These are phyloP conservation scores for Zangia roseola DNA, from an alignment of 768 basidiomycete species.

Conservation along the genomic window DNA sequence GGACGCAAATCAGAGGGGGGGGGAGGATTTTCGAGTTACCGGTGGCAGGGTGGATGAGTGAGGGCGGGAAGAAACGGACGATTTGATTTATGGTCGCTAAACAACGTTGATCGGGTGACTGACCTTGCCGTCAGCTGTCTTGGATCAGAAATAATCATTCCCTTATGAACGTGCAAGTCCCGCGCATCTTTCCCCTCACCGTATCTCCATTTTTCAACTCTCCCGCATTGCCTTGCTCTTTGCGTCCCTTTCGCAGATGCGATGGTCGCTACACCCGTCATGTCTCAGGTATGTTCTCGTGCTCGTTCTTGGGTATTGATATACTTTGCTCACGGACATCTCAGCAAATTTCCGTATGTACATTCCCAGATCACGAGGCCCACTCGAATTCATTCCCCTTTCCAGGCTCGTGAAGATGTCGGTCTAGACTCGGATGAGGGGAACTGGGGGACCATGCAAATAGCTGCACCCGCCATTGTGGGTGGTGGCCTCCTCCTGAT, in stretches of 20 bases:
- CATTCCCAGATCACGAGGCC: not conserved
- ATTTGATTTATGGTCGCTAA: not conserved
- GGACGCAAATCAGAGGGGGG: too few species aligned
- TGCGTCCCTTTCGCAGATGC: constrained; percentile 8
- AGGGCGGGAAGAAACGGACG: not conserved
- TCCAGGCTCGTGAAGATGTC: constrained; percentile 18
- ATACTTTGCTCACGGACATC: constrained; percentile 3
- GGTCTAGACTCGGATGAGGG: not conserved
- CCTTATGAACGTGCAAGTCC: constrained; percentile 10
- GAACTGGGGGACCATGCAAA: constrained; percentile 31
- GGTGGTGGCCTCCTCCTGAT: constrained; percentile 29
- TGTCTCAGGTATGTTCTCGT: constrained; percentile 12
- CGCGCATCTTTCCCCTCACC: constrained; percentile 9
- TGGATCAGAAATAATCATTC: constrained; percentile 13
- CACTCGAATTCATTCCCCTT: not conserved
- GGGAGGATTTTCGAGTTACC: not conserved
- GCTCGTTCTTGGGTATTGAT: not conserved
- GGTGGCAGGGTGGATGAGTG: not conserved
- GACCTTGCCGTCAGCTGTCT: constrained; percentile 12
- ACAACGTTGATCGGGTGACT: constrained; percentile 13
- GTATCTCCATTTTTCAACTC: constrained; percentile 12
- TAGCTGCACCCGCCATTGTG: constrained; percentile 34
- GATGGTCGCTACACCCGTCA: constrained; percentile 20
- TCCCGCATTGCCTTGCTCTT: not conserved
- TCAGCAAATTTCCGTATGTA: constrained; percentile 24